Percentiles rank a stretch among this genome's conserved stretches.
Conservation (phyloP, 73 alveolate species). For the Paramecium primaurelia region DNA sequence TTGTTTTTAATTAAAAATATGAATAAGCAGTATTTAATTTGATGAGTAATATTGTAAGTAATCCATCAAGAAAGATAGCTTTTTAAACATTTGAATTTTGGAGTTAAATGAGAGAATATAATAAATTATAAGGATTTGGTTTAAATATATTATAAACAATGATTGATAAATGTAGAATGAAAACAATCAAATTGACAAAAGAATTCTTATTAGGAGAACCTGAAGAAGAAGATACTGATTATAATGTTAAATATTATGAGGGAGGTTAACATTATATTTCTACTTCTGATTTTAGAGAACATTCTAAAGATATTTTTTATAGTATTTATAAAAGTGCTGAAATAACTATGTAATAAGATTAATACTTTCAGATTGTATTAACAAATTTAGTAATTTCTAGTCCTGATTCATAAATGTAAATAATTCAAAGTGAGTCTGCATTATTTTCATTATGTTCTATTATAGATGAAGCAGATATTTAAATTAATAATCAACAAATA, state of each 20-base stretch:
- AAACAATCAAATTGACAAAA: background rate
- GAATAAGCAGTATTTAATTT: background rate
- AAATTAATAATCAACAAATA: background rate
- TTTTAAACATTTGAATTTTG: slow-evolving; percentile 26
- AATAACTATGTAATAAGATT: background rate
- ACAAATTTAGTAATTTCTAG: background rate
- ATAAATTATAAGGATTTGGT: background rate
- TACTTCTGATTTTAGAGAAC: slow-evolving; percentile 8
- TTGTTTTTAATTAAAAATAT: background rate
- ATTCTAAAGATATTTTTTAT: slow-evolving; percentile 19
- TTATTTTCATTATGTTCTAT: slow-evolving; percentile 30
- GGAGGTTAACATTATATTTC: background rate
- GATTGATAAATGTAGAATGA: slow-evolving; percentile 35
- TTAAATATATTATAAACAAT: background rate
- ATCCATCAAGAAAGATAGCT: background rate
- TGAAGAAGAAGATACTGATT: background rate
- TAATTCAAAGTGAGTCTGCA: background rate
- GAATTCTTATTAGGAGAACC: slow-evolving; percentile 29
- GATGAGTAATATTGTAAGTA: background rate
- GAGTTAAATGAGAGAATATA: background rate
- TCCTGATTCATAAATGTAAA: background rate
- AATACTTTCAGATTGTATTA: background rate
- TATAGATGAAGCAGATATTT: background rate
- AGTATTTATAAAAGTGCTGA: background rate
- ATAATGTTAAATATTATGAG: background rate